These are phyloP conservation scores for Globisporangium cederbergense DNA, from an alignment of 352 stramenopile genomes.

Conservation along the genomic window DNA sequence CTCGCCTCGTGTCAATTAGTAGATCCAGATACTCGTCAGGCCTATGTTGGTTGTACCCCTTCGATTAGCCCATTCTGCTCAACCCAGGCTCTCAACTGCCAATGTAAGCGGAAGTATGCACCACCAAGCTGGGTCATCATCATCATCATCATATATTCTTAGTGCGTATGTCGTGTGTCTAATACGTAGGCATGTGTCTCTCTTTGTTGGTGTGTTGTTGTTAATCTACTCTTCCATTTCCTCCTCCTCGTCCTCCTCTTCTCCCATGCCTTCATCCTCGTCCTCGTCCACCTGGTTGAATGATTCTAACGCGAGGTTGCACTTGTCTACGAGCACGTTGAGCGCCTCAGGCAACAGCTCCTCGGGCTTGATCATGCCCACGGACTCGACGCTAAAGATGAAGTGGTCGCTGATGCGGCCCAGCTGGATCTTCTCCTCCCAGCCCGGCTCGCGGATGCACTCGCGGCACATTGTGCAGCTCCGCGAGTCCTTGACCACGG, in stretches of 20 bases:
- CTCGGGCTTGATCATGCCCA: slow-evolving; percentile 85
- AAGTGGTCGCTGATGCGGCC: slow-evolving; percentile 94
- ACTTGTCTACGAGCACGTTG: slow-evolving; percentile 80
- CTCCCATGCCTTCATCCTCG: slow-evolving; percentile 45
- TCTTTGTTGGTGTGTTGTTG: slow-evolving; percentile 16
- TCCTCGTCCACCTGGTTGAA: slow-evolving; percentile 57
- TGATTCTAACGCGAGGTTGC: slow-evolving; percentile 77
- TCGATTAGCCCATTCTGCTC: too few relatives aligned
- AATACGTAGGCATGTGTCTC: slow-evolving; percentile 19
- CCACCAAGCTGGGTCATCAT: not conserved
- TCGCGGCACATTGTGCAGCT: slow-evolving; percentile 97
- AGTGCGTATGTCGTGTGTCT: slow-evolving; percentile 14
- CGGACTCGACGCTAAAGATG: slow-evolving; percentile 91
- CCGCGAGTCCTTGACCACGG: slow-evolving; percentile 81
- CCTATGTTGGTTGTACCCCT: too few relatives aligned
- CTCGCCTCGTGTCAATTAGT: not conserved
- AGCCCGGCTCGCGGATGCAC: slow-evolving; percentile 90
- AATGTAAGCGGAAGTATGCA: not conserved
- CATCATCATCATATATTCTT: slow-evolving; percentile 13
- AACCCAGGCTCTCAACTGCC: not conserved
- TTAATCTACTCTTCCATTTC: slow-evolving; percentile 33
- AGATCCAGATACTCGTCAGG: too few relatives aligned
- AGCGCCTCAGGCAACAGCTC: slow-evolving; percentile 77
- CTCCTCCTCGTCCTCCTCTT: slow-evolving; percentile 45
- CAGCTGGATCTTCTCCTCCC: slow-evolving; percentile 88